Percentiles rank a stretch among this genome's conserved stretches.
Evolutionary conservation across 257 asterid species (phyloP).

Genomic region (Cynanchum wilfordii): DNA sequence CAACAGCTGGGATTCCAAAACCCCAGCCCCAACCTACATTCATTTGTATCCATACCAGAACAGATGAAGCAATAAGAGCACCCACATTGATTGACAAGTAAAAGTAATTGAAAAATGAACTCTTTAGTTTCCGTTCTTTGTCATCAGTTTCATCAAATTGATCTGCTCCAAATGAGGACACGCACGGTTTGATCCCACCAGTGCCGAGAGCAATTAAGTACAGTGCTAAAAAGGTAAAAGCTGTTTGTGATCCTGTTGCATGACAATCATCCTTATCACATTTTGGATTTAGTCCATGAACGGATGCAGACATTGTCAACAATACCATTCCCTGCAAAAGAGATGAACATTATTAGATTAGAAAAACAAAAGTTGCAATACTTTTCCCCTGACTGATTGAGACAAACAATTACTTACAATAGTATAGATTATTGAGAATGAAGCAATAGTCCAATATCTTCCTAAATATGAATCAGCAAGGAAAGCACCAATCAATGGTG

Average conservation of each 20-base stretch:
- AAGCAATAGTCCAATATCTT: slow-evolving; percentile 66
- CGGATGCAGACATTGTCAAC: slow-evolving; percentile 63
- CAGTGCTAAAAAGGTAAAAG: slow-evolving; percentile 39
- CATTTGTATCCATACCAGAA: slow-evolving; percentile 78
- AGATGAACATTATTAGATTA: not conserved
- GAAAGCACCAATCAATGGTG: slow-evolving; percentile 76
- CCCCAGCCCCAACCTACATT: slow-evolving; percentile 97
- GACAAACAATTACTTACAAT: slow-evolving; percentile 32
- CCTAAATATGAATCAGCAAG: slow-evolving; percentile 76
- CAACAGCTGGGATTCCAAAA: slow-evolving; percentile 74
- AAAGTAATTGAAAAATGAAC: slow-evolving; percentile 88
- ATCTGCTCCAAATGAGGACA: slow-evolving; percentile 87
- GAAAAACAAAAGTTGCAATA: not conserved
- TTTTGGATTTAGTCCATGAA: slow-evolving; percentile 50
- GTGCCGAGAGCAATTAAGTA: slow-evolving; percentile 84
- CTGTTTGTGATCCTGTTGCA: slow-evolving; percentile 48
- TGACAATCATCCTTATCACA: slow-evolving; percentile 40
- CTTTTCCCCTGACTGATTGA: not conserved
- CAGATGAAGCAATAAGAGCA: slow-evolving; percentile 80
- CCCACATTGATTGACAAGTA: slow-evolving; percentile 79
- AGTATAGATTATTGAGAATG: slow-evolving; percentile 52
- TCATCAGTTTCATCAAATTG: slow-evolving; percentile 79
- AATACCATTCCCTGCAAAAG: slow-evolving; percentile 68
- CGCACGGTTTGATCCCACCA: slow-evolving; percentile 95
- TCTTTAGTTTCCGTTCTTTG: slow-evolving; percentile 56